Evolutionary conservation across 345 rosid species (phyloP).

Genomic region (Rhizophora apiculata): DNA sequence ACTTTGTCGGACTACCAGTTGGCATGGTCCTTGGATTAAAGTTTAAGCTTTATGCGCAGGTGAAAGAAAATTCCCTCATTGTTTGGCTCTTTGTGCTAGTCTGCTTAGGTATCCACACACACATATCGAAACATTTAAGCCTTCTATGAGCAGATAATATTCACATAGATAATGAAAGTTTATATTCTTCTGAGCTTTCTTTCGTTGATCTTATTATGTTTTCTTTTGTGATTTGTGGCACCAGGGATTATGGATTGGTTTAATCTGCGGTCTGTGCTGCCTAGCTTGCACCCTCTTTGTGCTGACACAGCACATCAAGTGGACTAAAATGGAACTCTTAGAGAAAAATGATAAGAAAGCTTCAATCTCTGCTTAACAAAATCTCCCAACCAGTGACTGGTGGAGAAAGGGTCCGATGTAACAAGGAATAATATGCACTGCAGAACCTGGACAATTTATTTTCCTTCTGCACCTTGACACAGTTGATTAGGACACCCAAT

Average conservation of each 20-base stretch:
- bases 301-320: slow-evolving; percentile 42
- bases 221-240: neutral
- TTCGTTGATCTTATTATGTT: neutral
- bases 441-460: too few species aligned
- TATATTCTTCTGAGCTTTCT: neutral
- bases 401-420: too few species aligned
- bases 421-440: too few species aligned
- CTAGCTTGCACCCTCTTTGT: slow-evolving; percentile 45
- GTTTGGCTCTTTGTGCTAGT: too few species aligned
- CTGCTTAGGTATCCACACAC: neutral
- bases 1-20: slow-evolving; percentile 47
- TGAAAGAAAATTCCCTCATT: slow-evolving; percentile 3
- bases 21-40: slow-evolving; percentile 52
- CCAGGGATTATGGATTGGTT: slow-evolving; percentile 78
- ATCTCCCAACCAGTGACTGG: neutral
- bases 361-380: neutral
- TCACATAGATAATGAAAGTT: neutral
- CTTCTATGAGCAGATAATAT: neutral
- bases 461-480: too few species aligned
- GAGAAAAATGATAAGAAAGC: neutral
- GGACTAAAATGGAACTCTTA: slow-evolving; percentile 38
- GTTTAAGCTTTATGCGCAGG: slow-evolving; percentile 48
- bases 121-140: neutral
- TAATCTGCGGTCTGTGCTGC: slow-evolving; percentile 53
- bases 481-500: too few species aligned